Base-by-base conservation (phyloP, 2,329 filamentous ascomycete genomes). In the Epichloe bromicola region DNA sequence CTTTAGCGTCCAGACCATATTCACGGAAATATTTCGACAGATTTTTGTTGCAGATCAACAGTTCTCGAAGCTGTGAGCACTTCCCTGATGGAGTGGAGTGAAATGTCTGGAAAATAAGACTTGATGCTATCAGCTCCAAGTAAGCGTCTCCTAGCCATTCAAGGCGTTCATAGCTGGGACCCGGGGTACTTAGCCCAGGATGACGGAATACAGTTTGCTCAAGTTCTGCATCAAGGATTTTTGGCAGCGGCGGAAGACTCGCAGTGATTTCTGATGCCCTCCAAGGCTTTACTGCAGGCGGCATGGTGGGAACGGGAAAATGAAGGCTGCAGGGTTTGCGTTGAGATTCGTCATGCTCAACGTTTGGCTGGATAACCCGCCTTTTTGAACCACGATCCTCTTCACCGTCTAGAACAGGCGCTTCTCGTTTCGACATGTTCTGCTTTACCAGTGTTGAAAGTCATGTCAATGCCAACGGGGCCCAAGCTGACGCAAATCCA, bases 121-220 rank as follows among this genome's bases (percentile, higher is more conserved):
- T 77, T 0, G 86, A 83, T 5, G 89, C 80, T 45, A 89, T 80
- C 48, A 89, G 69, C 61, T 94, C 86, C 48, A 95, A 72, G 59
- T 91, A 91, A 19, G 87, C 85, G 63, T 97, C 91, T 6, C 91
- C 91, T 7, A 95, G 74, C 70, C 91, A 89, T 66, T 97, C 91
- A 6, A 96, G 78, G 17, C 80, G 79, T 61, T 96, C 90, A 65
- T 96, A 96, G 60, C 65, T 67, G 26, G 61, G 58, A 1, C 52
- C 55, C 3, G 50, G 30, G 3, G 59, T 60, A 26, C 36, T 41
- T 50, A 71, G 61, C 1, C 79, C 80, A 1, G 74, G 69, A 58
- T 91, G 87, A 1, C 78, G 87, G 59, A 90, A 84, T 11, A 81
- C 79, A 15, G 80, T 76, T 26, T 67, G 69, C 58, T 83, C 78